These are phyloP conservation scores for Leccinum olivaceopallidum DNA, from an alignment of 768 basidiomycete species.

Conservation along the genomic window DNA sequence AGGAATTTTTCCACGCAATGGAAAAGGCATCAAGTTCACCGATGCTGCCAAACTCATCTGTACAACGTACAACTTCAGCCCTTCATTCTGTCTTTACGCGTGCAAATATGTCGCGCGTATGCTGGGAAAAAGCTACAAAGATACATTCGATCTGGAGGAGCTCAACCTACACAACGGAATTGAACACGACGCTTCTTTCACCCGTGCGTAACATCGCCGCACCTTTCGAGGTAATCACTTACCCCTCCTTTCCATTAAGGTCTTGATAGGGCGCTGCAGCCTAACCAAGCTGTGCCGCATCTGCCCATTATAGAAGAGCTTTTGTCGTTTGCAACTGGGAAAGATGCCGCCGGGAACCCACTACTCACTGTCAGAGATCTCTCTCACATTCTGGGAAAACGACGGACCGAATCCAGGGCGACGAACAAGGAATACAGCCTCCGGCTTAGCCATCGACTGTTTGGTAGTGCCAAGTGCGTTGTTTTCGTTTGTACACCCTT, in stretches of 20 bases:
- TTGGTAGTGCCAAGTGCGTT: constrained; percentile 67
- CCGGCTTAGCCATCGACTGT: constrained; percentile 51
- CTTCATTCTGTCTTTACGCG: constrained; percentile 65
- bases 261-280: constrained; percentile 46
- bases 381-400: constrained; percentile 54
- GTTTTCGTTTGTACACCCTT: not conserved
- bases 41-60: constrained; percentile 41
- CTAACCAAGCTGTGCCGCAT: constrained; percentile 56
- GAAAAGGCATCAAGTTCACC: constrained; percentile 63
- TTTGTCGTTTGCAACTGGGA: constrained; percentile 58
- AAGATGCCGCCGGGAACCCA: constrained; percentile 45
- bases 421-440: constrained; percentile 60
- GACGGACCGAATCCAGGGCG: constrained; percentile 55
- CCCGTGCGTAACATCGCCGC: constrained; percentile 18
- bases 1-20: constrained; percentile 57
- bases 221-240: not conserved
- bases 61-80: constrained; percentile 66
- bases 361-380: constrained; percentile 61
- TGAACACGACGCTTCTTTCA: constrained; percentile 28
- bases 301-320: constrained; percentile 54
- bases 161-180: constrained; percentile 18
- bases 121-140: constrained; percentile 56
- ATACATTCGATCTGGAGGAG: constrained; percentile 60
- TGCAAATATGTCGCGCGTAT: constrained; percentile 57
- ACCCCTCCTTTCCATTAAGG: constrained; percentile 39